phyloP scores from a whole-genome alignment of 2,329 filamentous ascomycete species.

The Colletotrichum gigasporum region DNA sequence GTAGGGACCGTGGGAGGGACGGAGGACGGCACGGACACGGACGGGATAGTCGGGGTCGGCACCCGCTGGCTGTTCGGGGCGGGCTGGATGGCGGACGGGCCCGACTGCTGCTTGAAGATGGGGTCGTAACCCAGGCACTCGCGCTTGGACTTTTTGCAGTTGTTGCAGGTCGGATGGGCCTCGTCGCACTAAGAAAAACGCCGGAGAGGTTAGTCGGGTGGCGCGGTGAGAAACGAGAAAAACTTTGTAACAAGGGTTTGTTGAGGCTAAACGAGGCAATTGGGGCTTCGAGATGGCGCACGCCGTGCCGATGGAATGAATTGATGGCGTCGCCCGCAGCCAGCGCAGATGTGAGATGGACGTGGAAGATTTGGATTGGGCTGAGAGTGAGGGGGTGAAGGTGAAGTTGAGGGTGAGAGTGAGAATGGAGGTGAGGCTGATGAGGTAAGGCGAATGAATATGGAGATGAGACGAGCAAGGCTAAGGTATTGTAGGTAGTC shows the following conservation, averaged over 20 bases:
- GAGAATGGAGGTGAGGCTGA: not conserved
- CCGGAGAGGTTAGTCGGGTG: conserved; percentile 24
- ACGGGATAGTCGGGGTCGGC: conserved; percentile 44
- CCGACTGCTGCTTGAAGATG: conserved; percentile 81
- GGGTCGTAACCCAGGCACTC: conserved; percentile 89
- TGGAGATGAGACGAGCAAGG: not conserved
- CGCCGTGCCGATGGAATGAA: too few species aligned
- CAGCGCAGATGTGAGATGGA: too few species aligned
- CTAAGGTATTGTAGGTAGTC: not conserved
- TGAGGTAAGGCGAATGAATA: conserved; percentile 1
- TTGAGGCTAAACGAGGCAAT: not conserved
- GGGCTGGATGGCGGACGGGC: conserved; percentile 77
- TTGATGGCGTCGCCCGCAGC: too few species aligned
- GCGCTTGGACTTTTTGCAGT: conserved; percentile 89
- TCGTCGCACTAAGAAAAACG: conserved; percentile 83
- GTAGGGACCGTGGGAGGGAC: conserved; percentile 35
- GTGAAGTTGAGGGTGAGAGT: not conserved
- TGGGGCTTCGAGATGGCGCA: too few species aligned
- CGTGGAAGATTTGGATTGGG: not conserved
- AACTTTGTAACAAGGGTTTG: not conserved
- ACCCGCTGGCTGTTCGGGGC: conserved; percentile 62
- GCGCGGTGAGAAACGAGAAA: not conserved
- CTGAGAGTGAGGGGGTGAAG: not conserved
- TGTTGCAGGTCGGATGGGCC: conserved; percentile 89
- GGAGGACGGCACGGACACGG: conserved; percentile 47